phyloP scores from a whole-genome alignment of 805 yeast species.

The Priceomyces haplophilus region DNA sequence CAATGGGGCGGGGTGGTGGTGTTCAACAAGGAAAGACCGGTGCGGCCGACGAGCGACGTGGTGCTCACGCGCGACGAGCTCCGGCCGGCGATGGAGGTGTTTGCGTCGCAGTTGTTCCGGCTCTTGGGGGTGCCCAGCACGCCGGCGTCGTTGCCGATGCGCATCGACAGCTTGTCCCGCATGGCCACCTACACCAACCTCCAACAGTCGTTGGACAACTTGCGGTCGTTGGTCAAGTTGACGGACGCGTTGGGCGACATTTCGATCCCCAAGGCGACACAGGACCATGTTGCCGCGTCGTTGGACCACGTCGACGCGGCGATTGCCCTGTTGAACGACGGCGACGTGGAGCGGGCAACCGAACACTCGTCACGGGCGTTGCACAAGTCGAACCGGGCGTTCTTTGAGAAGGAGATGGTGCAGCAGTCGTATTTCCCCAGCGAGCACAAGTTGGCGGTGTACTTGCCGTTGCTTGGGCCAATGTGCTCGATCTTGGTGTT shows the following conservation, averaged over 20 bases:
- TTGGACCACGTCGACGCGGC: constrained; percentile 41
- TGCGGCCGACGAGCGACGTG: constrained; percentile 12
- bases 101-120: constrained; percentile 71
- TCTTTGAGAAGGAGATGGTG: constrained; percentile 92
- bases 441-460: constrained; percentile 93
- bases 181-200: constrained; percentile 57
- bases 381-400: constrained; percentile 65
- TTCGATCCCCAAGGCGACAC: constrained; percentile 76
- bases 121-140: constrained; percentile 63
- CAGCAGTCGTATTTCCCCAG: constrained; percentile 94
- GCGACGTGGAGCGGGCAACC: constrained; percentile 28
- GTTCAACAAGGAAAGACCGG: constrained; percentile 32
- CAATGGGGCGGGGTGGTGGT: constrained; percentile 85
- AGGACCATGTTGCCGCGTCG: constrained; percentile 52
- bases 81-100: constrained; percentile 58
- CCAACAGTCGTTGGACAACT: constrained; percentile 60
- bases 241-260: constrained; percentile 70
- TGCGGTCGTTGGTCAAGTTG: constrained; percentile 68
- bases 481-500: constrained; percentile 59
- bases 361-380: constrained; percentile 53
- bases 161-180: constrained; percentile 67
- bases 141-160: constrained; percentile 57
- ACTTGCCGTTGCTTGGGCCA: constrained; percentile 88
- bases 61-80: constrained; percentile 45
- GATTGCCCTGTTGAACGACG: constrained; percentile 19